phyloP scores from a whole-genome alignment of 202 grass and related monocot species.

The Saccharum hybrid region DNA sequence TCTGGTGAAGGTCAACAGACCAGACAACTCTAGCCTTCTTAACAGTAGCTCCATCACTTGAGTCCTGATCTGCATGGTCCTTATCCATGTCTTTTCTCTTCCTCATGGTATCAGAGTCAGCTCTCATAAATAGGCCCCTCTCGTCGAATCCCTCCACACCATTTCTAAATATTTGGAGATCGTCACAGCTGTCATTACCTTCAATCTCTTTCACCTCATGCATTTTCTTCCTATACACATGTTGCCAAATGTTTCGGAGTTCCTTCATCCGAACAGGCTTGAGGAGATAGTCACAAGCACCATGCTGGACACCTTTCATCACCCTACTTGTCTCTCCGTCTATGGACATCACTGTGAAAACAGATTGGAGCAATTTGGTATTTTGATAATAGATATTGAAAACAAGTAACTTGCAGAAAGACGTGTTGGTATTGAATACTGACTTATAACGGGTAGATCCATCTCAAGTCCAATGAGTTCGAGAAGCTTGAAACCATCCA shows the following conservation, averaged over 20 bases:
- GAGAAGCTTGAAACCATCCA: slow-evolving; percentile 99
- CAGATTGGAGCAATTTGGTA: slow-evolving; percentile 50
- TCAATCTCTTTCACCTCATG: slow-evolving; percentile 93
- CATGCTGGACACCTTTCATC: slow-evolving; percentile 99
- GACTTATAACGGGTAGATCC: slow-evolving; percentile 98
- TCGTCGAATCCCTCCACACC: slow-evolving; percentile 75
- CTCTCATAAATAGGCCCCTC: slow-evolving; percentile 58
- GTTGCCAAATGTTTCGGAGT: slow-evolving; percentile 97
- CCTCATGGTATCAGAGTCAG: slow-evolving; percentile 49
- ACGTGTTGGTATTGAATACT: slow-evolving; percentile 53
- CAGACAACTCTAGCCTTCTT: slow-evolving; percentile 99
- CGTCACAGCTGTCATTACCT: slow-evolving; percentile 71
- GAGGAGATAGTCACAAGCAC: slow-evolving; percentile 96
- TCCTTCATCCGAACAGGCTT: slow-evolving; percentile 99
- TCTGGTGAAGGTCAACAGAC: slow-evolving; percentile 97
- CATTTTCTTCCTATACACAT: slow-evolving; percentile 97
- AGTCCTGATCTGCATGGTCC: slow-evolving; percentile 75
- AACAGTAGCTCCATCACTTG: slow-evolving; percentile 59
- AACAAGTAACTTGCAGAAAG: slow-evolving; percentile 40
- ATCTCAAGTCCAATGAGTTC: slow-evolving; percentile 98
- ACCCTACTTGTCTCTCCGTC: slow-evolving; percentile 98
- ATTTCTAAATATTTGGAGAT: slow-evolving; percentile 70
- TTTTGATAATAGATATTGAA: slow-evolving; percentile 47
- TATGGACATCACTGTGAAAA: slow-evolving; percentile 97
- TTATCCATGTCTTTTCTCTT: slow-evolving; percentile 86